Conservation (phyloP, 106 monocot genomes). For the Amphibolis antarctica region DNA sequence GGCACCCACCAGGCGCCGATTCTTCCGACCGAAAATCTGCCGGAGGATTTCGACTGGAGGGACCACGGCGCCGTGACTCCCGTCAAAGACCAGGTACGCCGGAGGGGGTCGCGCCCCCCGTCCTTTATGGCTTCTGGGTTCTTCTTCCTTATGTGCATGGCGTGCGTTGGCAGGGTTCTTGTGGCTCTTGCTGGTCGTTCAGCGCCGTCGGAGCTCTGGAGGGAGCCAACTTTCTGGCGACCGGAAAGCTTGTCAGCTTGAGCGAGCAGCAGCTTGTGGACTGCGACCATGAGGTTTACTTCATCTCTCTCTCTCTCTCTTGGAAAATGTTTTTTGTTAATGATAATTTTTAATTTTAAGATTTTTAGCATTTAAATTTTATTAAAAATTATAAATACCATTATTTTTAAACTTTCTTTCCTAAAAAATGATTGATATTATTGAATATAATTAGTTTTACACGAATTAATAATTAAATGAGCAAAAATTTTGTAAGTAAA, state of each 20-base stretch:
- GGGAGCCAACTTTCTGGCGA: conserved; percentile 78
- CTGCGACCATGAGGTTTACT: conserved; percentile 60
- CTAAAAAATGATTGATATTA: too few species aligned
- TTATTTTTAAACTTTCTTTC: too few species aligned
- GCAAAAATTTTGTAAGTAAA: too few species aligned
- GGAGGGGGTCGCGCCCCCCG: background rate
- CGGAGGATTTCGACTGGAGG: conserved; percentile 89
- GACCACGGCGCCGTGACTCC: conserved; percentile 60
- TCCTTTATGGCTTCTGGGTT: background rate
- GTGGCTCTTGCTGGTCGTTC: conserved; percentile 98
- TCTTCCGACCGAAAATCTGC: conserved; percentile 62
- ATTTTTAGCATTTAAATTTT: too few species aligned
- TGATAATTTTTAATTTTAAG: too few species aligned
- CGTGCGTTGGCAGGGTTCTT: conserved; percentile 38
- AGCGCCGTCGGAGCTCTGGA: conserved; percentile 83
- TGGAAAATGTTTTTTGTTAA: too few species aligned
- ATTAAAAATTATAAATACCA: too few species aligned
- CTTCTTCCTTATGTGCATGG: background rate
- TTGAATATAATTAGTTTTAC: too few species aligned
- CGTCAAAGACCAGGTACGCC: conserved; percentile 65
- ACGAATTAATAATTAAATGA: too few species aligned
- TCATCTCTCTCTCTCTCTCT: background rate
- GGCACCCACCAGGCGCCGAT: conserved; percentile 38
- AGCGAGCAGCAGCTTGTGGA: conserved; percentile 94
- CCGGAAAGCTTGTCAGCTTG: conserved; percentile 63